Base-by-base conservation (phyloP, 768 basidiomycete species). In the Suillus fuscotomentosus region DNA sequence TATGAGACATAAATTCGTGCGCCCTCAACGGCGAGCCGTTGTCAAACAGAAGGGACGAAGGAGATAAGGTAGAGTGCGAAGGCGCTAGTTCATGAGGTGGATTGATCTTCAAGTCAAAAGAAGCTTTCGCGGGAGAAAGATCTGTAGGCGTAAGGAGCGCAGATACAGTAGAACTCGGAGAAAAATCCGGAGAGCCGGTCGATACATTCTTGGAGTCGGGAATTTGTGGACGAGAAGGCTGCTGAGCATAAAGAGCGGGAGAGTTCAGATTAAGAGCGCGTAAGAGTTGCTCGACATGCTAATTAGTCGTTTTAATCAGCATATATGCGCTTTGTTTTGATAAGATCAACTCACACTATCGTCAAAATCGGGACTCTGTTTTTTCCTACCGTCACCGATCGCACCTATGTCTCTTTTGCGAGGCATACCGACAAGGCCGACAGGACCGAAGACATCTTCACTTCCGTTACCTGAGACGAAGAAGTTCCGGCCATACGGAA, bases 221-320 rank as follows among this genome's bases (percentile, higher is more conserved):
- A 59, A 74, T 81, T 64, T 86, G 69, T 62, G 75, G 73, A 63
- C 79, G 80, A 48, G 80, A 67, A 34, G 84, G 81, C 67, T 79
- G 74, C 14, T 82, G 82, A 51, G 77, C 70, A 55, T 76, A 73
- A 65, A 85, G 87, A 67, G 81, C 84, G 15, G 92, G 92, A 38
- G 92, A 93, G 71, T 88, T 88, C 69, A 94, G 86, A 71, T 93
- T 89, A 57, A 94, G 80, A 15, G 90, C 87, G 47, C 92, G 88
- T 62, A 94, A 80, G 53, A 94, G 83, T 77, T 92, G 90, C 70
- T 91, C 91, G 65, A 93, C 88, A 71, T 91, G 88, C 90, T 92
- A 66, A 10, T n/a, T 8, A 24, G 34, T 45, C 3, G n/a, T 20
- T 39, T 17, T 34, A 9, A 36, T 41, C 72, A 72, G 74, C 68